Evolutionary conservation across 306 rosid genomes (phyloP).

Genomic region (Pachyrhizus erosus): DNA sequence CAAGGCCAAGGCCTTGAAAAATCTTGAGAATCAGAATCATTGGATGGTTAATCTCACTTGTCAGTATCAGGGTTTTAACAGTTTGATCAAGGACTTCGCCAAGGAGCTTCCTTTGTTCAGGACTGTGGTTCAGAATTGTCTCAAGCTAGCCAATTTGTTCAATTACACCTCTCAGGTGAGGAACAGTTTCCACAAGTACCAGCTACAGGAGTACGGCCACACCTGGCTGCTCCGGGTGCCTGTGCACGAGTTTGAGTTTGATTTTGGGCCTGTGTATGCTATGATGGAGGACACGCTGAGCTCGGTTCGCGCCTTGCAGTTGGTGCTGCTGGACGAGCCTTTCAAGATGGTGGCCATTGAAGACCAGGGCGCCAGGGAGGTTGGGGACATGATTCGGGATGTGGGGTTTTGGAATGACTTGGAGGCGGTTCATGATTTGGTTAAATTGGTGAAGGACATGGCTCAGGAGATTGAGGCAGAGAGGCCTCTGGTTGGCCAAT

Average conservation of each 20-base stretch:
- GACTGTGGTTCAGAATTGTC: slow-evolving; percentile 61
- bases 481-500: slow-evolving; percentile 84
- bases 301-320: slow-evolving; percentile 67
- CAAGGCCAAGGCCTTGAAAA: slow-evolving; percentile 77
- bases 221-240: slow-evolving; percentile 72
- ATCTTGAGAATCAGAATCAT: slow-evolving; percentile 79
- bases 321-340: slow-evolving; percentile 61
- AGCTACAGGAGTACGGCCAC: slow-evolving; percentile 75
- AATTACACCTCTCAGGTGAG: slow-evolving; percentile 72
- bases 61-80: slow-evolving; percentile 77
- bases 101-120: slow-evolving; percentile 76
- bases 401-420: slow-evolving; percentile 81
- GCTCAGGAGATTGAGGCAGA: slow-evolving; percentile 77
- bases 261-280: slow-evolving; percentile 52
- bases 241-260: slow-evolving; percentile 45
- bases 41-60: slow-evolving; percentile 98
- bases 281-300: slow-evolving; percentile 69
- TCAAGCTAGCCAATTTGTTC: slow-evolving; percentile 75
- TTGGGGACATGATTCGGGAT: slow-evolving; percentile 68
- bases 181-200: slow-evolving; percentile 73
- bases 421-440: slow-evolving; percentile 66
- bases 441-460: slow-evolving; percentile 76
- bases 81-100: slow-evolving; percentile 72
- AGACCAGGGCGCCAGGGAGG: slow-evolving; percentile 65
- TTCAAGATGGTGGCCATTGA: slow-evolving; percentile 69